Base-by-base conservation (phyloP, 192 early-diverging fungal genomes). In the Cladochytrium replicatum region DNA sequence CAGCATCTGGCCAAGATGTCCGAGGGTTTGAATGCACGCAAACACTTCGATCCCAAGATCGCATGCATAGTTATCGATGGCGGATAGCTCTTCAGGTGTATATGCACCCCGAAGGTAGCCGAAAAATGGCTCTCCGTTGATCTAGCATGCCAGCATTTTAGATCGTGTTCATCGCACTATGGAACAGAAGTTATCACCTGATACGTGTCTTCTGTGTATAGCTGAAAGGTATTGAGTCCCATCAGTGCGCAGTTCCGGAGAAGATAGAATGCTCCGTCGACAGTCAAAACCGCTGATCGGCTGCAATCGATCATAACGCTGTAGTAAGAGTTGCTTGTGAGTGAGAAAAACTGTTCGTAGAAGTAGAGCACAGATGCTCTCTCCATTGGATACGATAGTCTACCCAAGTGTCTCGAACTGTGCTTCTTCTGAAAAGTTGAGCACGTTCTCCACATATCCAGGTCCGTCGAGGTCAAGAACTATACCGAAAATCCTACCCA, bases 181-280 rank as follows among this genome's bases (percentile, higher is more conserved):
- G n/a, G n/a, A n/a, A n/a, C n/a, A n/a, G n/a, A n/a, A n/a, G n/a
- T n/a, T n/a, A n/a, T 48, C 6, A 87, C 79, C 52, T 86, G 68
- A 60, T 80, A 92, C 0, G 89, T 92, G 46, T 92, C 89, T 44
- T 92, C 89, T 1, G 89, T 92, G 60, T 92, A 92, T 46, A 92
- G 60, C 62, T 91, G 88, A 32, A 92, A 64, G 70, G 85, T 89
- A 51, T 85, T 91, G 62, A 88, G 68, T 2, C 89, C 89, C 71
- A 89, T 78, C 29, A 91, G 55, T n/a, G 89, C 85, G 65, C 81
- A 83, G 34, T 75, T 72, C 8, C 85, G 74, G 41, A 89, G 60
- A 55, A 91, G 50, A 31, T 67, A 79, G 8, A 72, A 75, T 6
- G 91, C 77, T 28, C 64, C 77, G 0, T 77, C 50, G 11, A 81